These are phyloP conservation scores for Narthecium ossifragum DNA, from an alignment of 106 monocot species.

Conservation along the genomic window DNA sequence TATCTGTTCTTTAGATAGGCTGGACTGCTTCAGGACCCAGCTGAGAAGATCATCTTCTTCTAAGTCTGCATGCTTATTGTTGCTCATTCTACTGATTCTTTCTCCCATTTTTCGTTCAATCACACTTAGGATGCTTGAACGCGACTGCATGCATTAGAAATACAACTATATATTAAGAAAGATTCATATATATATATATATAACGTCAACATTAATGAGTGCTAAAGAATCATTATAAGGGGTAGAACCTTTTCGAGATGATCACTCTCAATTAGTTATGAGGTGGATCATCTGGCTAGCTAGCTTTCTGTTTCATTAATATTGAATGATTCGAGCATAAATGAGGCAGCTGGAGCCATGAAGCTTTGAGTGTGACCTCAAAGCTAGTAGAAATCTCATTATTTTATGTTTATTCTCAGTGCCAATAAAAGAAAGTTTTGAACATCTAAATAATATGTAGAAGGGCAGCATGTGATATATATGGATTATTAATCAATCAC, in stretches of 20 bases:
- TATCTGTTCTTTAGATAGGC: constrained; percentile 78
- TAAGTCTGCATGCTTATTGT: neutral
- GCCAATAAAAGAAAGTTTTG: too few species aligned
- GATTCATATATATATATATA: too few species aligned
- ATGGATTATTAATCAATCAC: neutral
- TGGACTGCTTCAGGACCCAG: constrained; percentile 63
- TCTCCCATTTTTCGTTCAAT: constrained; percentile 79
- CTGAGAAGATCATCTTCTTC: constrained; percentile 75
- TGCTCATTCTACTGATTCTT: constrained; percentile 10
- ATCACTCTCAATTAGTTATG: neutral
- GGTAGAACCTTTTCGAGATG: too few species aligned
- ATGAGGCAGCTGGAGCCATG: constrained; percentile 21
- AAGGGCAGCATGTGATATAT: neutral
- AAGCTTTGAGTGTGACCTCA: constrained; percentile 24
- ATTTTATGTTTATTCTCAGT: neutral
- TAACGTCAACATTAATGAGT: too few species aligned
- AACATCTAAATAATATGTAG: too few species aligned
- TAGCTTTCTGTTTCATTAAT: constrained; percentile 20
- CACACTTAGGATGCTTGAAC: constrained; percentile 55
- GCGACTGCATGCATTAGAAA: constrained; percentile 76
- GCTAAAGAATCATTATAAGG: too few species aligned
- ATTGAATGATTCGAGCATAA: constrained; percentile 18
- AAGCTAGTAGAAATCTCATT: neutral
- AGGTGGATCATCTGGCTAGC: constrained; percentile 23
- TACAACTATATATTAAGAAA: too few species aligned